Evolutionary conservation across 805 yeast species (phyloP), one percentile per base, ranked within the genome.

Genomic region (Starmerella lactis-condensi): DNA sequence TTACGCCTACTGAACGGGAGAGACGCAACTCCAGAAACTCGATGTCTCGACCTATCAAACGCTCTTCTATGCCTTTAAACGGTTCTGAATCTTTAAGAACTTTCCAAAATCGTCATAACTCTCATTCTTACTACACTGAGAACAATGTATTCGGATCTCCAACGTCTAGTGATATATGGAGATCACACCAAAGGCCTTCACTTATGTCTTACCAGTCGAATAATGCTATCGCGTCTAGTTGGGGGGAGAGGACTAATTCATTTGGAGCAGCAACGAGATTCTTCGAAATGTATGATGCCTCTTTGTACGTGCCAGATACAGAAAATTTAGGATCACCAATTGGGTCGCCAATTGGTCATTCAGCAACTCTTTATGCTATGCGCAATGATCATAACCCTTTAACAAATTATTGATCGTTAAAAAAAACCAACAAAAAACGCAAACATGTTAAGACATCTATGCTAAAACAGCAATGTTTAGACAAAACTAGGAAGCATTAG

Each of bases 1-100:
- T 83, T 29, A 78, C 92, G 0, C 91, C 92, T 0, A 76, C 69
- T 41, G 93, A 82, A 48, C 53, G 75, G 14, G 59, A 73, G 43
- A 62, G 93, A 28, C 69, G 81, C 37, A 64, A 61, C 30, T 72
- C 82, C 8, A 60, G 79, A 9, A 43, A 29, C 9, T 39, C 43
- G 9, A 21, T 10, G 11, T 9, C 23, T n/a, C n/a, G 11, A 10
- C n/a, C 23, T 21, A n/a, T n/a, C 23, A 23, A 23, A 16, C 26
- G 26, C 26, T 6, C 26, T 7, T 23, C 26, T 7, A 23, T 23
- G 26, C 26, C 26, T 6, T 16, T 23, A 11, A 7, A 12, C 12
- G 26, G 26, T 6, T 23, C 26, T 6, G 26, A 23, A 7, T 12
- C 26, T 6, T 11, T 23, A 8, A 7, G 12, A 10, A 16, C 16